Evolutionary conservation across 352 stramenopile genomes (phyloP), one percentile per base, ranked within the genome.

Genomic region (Thalassiosira oceanica): DNA sequence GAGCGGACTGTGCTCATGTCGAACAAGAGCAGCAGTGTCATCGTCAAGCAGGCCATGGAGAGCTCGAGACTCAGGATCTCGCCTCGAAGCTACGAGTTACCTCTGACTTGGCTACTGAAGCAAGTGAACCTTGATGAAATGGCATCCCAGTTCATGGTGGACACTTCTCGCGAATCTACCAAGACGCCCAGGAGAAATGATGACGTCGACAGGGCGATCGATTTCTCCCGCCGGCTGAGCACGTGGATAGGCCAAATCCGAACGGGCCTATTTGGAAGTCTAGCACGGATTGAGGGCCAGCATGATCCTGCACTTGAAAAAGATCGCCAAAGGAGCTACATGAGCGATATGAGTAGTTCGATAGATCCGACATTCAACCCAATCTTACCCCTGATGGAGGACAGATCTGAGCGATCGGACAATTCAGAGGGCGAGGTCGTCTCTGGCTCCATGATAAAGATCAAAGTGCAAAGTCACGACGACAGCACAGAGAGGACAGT

Each of bases 161-260:
- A 89, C 64, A 67, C 41, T 31, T 48, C 84, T 18, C 41, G 62
- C 21, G 37, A 41, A 2, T 33, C 56, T 13, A 78, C 74, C 6
- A 83, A 79, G 44, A 90, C 83, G 29, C 83, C 83, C 15, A 53
- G 74, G 18, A 56, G 80, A 26, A 89, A 90, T 56, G 37, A 78
- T 43, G 57, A 79, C 39, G 56, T 77, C 45, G 54, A 84, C 36
- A 61, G 69, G 41, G 71, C 77, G 23, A 29, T 82, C 2, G 31
- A 74, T 4, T 87, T 87, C 49, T 63, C 74, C n/a, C n/a, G n/a
- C n/a, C n/a, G n/a, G n/a, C n/a, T n/a, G n/a, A n/a, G n/a, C n/a
- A n/a, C n/a, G n/a, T n/a, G n/a, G n/a, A n/a, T n/a, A n/a, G n/a
- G n/a, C n/a, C n/a, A n/a, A n/a, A n/a, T n/a, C n/a, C n/a, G n/a